Percentiles rank a stretch among this genome's conserved stretches.
phyloP scores from a whole-genome alignment of 768 basidiomycete species.

The Trametopsis cervina region DNA sequence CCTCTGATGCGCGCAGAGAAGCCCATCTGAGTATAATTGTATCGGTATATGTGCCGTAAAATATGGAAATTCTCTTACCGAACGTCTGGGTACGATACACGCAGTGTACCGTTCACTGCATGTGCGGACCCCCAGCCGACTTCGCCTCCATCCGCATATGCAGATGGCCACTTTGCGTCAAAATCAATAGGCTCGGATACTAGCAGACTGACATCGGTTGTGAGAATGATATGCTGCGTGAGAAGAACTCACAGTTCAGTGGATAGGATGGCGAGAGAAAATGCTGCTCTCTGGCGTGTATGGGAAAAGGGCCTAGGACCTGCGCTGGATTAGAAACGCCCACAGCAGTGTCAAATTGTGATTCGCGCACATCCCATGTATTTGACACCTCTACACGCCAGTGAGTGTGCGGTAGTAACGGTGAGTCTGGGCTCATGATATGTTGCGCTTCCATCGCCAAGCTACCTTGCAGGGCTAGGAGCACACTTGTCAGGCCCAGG shows the following conservation, averaged over 20 bases:
- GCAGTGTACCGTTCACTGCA: slow-evolving; percentile 40
- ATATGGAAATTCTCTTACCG: no score
- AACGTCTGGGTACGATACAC: slow-evolving; percentile 59
- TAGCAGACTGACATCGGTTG: slow-evolving; percentile 24
- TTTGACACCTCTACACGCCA: slow-evolving; percentile 19
- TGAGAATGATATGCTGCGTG: background rate
- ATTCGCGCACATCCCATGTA: slow-evolving; percentile 23
- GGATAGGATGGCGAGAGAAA: slow-evolving; percentile 76
- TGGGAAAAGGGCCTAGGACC: slow-evolving; percentile 80
- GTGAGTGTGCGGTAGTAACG: background rate
- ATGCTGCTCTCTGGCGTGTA: slow-evolving; percentile 80
- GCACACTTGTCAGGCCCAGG: no score
- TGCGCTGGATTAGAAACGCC: slow-evolving; percentile 24
- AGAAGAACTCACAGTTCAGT: slow-evolving; percentile 43
- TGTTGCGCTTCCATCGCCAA: background rate
- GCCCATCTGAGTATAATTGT: slow-evolving; percentile 71
- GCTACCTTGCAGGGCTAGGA: background rate
- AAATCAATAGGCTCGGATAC: slow-evolving; percentile 48
- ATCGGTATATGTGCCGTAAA: no score
- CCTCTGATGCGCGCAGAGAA: slow-evolving; percentile 65
- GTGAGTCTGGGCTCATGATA: background rate
- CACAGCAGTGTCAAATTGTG: background rate
- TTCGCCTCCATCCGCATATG: slow-evolving; percentile 53
- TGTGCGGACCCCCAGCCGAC: slow-evolving; percentile 51
- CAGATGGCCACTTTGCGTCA: slow-evolving; percentile 50